Evolutionary conservation across 2,329 filamentous ascomycete species (phyloP).

Genomic region (Cytospora paraplurivora): DNA sequence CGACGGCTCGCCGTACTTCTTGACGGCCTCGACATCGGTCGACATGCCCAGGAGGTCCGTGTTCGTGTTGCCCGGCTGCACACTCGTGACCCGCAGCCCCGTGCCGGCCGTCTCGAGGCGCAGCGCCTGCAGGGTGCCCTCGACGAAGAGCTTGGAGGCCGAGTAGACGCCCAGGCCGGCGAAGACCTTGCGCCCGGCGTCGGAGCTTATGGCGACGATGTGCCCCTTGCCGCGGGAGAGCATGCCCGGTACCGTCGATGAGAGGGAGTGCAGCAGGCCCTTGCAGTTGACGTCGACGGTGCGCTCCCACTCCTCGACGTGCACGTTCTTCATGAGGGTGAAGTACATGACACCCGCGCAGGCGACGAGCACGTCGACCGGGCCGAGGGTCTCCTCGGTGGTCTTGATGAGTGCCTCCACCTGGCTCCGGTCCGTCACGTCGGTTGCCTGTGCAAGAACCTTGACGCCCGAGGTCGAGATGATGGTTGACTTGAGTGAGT

Average conservation of each 20-base stretch:
- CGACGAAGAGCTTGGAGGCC: conserved; percentile 82
- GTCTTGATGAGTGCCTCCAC: conserved; percentile 66
- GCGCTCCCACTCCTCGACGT: conserved; percentile 75
- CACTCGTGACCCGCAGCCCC: conserved; percentile 70
- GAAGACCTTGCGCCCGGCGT: conserved; percentile 80
- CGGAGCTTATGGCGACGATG: conserved; percentile 79
- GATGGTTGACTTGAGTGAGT: conserved; percentile 59
- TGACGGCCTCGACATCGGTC: conserved; percentile 73
- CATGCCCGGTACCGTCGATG: conserved; percentile 71
- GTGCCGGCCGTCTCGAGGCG: conserved; percentile 75
- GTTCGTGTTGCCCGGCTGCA: conserved; percentile 77
- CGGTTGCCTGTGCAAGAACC: conserved; percentile 69
- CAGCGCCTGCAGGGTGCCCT: conserved; percentile 74
- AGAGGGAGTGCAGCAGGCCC: conserved; percentile 72
- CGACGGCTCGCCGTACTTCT: conserved; percentile 75
- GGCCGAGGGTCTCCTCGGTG: conserved; percentile 64
- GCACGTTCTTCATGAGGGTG: conserved; percentile 79
- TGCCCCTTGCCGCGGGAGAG: conserved; percentile 69
- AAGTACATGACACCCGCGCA: conserved; percentile 88
- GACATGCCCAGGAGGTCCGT: conserved; percentile 76
- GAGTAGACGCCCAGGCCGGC: conserved; percentile 81
- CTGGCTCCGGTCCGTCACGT: conserved; percentile 68
- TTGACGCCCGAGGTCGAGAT: conserved; percentile 53
- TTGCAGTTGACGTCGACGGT: conserved; percentile 89
- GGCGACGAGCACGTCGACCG: conserved; percentile 76